A percentile compares a stretch with the other conserved stretches of the same genome.
Evolutionary conservation across 2,329 filamentous ascomycete species (phyloP).

Genomic region (Calonectria pauciramosa): DNA sequence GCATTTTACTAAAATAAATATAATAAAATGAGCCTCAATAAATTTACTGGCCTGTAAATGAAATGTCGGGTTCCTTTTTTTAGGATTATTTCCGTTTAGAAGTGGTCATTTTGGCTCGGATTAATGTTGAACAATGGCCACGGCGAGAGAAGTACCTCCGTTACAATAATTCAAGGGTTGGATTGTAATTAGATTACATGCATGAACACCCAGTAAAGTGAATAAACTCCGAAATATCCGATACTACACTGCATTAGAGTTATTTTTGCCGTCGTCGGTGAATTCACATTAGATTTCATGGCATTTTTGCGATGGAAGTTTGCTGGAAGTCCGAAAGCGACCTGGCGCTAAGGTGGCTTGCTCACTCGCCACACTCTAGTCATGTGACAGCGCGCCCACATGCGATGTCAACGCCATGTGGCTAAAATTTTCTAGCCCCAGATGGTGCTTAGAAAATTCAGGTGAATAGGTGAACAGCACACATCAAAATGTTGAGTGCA

Average conservation of each 20-base stretch:
- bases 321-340: neutral
- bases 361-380: constrained; percentile 25
- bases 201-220: no score
- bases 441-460: neutral
- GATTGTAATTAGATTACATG: neutral
- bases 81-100: no score
- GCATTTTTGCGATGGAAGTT: neutral
- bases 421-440: constrained; percentile 44
- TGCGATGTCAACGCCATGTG: constrained; percentile 33
- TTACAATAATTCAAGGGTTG: no score
- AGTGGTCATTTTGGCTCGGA: no score
- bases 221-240: neutral
- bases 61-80: no score
- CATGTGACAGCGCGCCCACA: constrained; percentile 43
- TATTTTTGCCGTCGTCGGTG: neutral
- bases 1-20: no score
- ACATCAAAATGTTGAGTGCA: constrained; percentile 47
- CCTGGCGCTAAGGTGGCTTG: constrained; percentile 23
- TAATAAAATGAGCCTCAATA: no score
- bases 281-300: neutral
- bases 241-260: neutral
- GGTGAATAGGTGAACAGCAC: constrained; percentile 2
- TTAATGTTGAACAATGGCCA: no score
- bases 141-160: no score
- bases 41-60: no score